These are phyloP conservation scores for Alternaria brassicae DNA, from an alignment of 2,329 filamentous ascomycete species.

Conservation along the genomic window DNA sequence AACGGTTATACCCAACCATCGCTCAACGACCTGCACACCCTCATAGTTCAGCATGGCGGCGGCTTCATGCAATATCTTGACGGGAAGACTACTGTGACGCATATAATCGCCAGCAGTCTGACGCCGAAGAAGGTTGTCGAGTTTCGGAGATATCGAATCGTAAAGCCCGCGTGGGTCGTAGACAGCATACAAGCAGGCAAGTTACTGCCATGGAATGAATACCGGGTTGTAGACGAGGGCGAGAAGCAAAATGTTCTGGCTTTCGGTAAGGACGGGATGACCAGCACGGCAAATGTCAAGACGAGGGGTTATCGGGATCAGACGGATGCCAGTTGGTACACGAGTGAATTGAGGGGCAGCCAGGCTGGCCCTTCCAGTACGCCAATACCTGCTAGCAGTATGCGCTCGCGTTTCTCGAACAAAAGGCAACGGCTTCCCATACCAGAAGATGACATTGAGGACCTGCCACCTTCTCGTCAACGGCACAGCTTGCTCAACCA, in stretches of 20 bases:
- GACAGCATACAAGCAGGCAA: slow-evolving; percentile 85
- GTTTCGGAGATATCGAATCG: slow-evolving; percentile 85
- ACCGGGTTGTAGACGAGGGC: slow-evolving; percentile 84
- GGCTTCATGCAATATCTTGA: slow-evolving; percentile 94
- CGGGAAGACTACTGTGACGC: slow-evolving; percentile 91
- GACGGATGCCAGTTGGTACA: slow-evolving; percentile 83
- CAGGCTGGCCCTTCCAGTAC: slow-evolving; percentile 38
- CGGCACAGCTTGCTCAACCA: slow-evolving; percentile 43
- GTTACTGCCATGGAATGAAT: slow-evolving; percentile 84
- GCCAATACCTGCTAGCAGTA: slow-evolving; percentile 28
- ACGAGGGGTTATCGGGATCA: slow-evolving; percentile 78
- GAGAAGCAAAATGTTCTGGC: slow-evolving; percentile 79
- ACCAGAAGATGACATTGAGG: slow-evolving; percentile 37
- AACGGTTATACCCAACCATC: slow-evolving; percentile 97
- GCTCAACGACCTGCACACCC: slow-evolving; percentile 82
- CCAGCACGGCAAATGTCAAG: slow-evolving; percentile 69
- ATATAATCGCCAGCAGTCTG: slow-evolving; percentile 89
- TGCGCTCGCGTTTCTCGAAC: slow-evolving; percentile 32
- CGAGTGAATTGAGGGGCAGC: slow-evolving; percentile 66
- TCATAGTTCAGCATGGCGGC: slow-evolving; percentile 93
- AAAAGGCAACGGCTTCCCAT: slow-evolving; percentile 30
- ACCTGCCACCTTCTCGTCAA: slow-evolving; percentile 41
- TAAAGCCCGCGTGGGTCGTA: slow-evolving; percentile 92
- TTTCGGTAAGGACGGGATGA: slow-evolving; percentile 67
- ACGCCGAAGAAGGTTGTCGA: slow-evolving; percentile 94